Evolutionary conservation across 352 stramenopile species (phyloP), one percentile per base, ranked within the genome.

Genomic region (Globisporangium cederbergense): DNA sequence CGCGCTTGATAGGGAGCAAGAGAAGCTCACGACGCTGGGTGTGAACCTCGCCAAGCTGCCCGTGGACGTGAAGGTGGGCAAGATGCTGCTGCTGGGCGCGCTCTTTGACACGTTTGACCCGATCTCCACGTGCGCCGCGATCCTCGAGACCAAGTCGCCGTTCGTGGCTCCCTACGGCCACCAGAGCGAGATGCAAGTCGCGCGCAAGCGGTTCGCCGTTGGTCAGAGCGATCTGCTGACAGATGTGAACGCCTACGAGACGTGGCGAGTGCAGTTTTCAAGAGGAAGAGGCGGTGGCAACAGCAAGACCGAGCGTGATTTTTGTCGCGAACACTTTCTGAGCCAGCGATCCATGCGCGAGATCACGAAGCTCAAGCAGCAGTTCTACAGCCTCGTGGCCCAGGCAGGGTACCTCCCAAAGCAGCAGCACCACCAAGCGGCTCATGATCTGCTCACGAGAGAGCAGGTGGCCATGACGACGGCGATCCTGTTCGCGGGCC

Each of bases 41-140:
- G 54, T 73, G 0, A 88, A 98, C 60, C 78, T 99, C 16, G 87
- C 95, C 9, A 81, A 89, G 54, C 76, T 99, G 10, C 97, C 97
- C n/a, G 81, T 99, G 7, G 91, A 99, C 74, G 93, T 97, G 18
- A 89, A 97, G 68, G 76, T 99, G 20, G 98, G 93, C 30, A 99
- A 99, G 71, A 92, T 99, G 77, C 75, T 99, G 10, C 76, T 99
- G 20, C 92, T 97, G 51, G 97, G 94, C 16, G 86, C 89, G 51
- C 72, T 99, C 11, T 98, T 99, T 60, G 72, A 81, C 18, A 98
- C 95, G 45, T 85, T 83, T 62, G 90, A 88, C 38, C 71, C 77
- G 0, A 72, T 89, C 2, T 80, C 82, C 13, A 89, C 86, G 0
- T 88, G 83, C 47, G 87, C 83, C 0, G 87, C 87, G 9, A 75